Conservation (phyloP, 1,139 yeast species). For the Tardiomyces blankii region DNA sequence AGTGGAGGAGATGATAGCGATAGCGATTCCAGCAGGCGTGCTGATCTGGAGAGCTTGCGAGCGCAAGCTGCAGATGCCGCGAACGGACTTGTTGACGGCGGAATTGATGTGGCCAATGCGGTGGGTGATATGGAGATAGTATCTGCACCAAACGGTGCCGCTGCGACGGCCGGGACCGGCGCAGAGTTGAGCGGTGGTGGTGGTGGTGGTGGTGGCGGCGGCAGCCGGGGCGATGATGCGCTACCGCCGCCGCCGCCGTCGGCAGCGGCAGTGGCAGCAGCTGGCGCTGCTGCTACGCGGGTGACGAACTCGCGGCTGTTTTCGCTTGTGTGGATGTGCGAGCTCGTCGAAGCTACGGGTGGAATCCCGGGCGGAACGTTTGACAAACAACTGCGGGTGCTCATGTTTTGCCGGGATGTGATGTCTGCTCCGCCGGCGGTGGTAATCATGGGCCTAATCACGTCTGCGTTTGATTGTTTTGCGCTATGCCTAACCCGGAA, state of each 20-base stretch:
- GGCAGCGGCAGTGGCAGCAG: neutral
- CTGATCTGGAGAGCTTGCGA: neutral
- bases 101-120: too few species aligned
- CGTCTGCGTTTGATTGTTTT: neutral
- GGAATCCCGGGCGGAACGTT: neutral
- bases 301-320: neutral
- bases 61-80: neutral
- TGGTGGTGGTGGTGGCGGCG: too few species aligned
- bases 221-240: too few species aligned
- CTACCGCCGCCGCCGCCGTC: neutral
- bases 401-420: neutral
- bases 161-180: too few species aligned
- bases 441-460: neutral
- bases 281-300: neutral
- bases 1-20: neutral
- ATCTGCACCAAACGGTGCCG: too few species aligned
- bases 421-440: neutral
- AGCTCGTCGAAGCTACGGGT: neutral
- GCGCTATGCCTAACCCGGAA: neutral
- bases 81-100: neutral
- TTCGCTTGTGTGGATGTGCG: neutral
- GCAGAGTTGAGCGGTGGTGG: too few species aligned
- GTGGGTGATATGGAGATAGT: too few species aligned
- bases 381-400: neutral
- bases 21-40: too few species aligned